A percentile compares a stretch with the other conserved stretches of the same genome.
These are phyloP conservation scores for Claviceps humidiphila DNA, from an alignment of 2,329 filamentous ascomycete species.

Conservation along the genomic window DNA sequence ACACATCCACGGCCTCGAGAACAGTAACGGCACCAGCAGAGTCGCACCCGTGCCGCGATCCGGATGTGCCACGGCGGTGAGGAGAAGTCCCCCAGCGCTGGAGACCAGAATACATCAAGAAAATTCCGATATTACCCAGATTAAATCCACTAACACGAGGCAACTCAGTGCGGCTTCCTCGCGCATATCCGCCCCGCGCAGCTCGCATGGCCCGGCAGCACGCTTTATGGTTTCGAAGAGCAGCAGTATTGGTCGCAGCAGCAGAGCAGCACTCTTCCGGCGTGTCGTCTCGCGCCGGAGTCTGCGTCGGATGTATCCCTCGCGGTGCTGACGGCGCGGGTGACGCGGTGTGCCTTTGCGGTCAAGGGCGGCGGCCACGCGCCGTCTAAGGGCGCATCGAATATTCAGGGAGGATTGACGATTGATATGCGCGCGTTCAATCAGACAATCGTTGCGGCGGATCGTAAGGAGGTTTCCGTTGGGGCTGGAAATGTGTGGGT, in stretches of 20 bases:
- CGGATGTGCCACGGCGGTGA: conserved; percentile 4
- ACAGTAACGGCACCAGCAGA: background rate
- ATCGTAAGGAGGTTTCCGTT: conserved; percentile 7
- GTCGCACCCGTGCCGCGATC: background rate
- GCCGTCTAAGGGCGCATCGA: conserved; percentile 15
- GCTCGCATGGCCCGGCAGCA: conserved; percentile 9
- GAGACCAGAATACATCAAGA: background rate
- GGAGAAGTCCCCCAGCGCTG: background rate
- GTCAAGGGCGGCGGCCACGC: conserved; percentile 22
- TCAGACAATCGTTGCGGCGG: conserved; percentile 9
- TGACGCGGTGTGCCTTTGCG: conserved; percentile 17
- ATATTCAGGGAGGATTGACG: conserved; percentile 16
- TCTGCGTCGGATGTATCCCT: conserved; percentile 15
- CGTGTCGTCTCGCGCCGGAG: conserved; percentile 14
- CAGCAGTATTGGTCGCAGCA: conserved; percentile 13
- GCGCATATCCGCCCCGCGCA: conserved; percentile 6
- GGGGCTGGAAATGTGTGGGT: conserved; percentile 12
- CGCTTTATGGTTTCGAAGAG: conserved; percentile 9
- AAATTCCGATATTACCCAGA: background rate
- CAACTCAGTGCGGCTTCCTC: conserved; percentile 11
- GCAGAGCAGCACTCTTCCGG: conserved; percentile 8
- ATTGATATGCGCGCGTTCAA: conserved; percentile 15
- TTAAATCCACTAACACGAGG: background rate
- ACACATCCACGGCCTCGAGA: background rate
- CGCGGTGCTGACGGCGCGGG: conserved; percentile 12